Evolutionary conservation across 345 rosid species (phyloP).

Genomic region (Lepidium aucheri): DNA sequence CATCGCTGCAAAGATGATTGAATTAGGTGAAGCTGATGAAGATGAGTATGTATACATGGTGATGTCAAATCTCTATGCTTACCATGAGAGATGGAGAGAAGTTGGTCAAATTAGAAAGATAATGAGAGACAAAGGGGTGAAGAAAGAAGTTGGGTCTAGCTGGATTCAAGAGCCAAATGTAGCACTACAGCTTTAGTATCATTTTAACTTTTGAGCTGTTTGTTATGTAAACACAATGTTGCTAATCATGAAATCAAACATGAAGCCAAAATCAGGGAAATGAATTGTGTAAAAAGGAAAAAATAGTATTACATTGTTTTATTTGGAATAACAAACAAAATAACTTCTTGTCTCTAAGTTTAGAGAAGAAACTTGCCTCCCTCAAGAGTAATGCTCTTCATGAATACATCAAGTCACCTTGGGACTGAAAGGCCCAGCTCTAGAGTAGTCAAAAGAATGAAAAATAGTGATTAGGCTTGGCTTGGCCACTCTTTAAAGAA

Average conservation of each 20-base stretch:
- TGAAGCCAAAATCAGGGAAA: neutral
- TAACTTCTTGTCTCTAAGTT: neutral
- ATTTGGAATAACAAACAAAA: constrained; percentile 13
- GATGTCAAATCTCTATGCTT: constrained; percentile 54
- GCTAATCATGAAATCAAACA: neutral
- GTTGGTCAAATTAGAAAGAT: constrained; percentile 45
- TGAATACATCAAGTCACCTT: constrained; percentile 53
- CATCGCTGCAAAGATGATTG: constrained; percentile 8
- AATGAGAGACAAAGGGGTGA: constrained; percentile 48
- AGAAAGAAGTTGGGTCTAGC: constrained; percentile 57
- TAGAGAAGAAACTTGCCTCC: constrained; percentile 17
- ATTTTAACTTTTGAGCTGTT: neutral
- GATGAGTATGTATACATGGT: constrained; percentile 59
- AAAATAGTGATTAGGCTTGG: neutral
- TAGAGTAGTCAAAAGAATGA: constrained; percentile 29
- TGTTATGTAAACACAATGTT: neutral
- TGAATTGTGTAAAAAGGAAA: neutral
- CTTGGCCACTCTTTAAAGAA: neutral
- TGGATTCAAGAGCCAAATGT: constrained; percentile 49
- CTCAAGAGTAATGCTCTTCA: constrained; percentile 21
- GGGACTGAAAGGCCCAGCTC: constrained; percentile 83
- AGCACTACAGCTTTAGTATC: neutral
- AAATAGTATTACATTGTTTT: neutral
- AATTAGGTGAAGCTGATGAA: constrained; percentile 41
- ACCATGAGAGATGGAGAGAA: constrained; percentile 52